phyloP scores from a whole-genome alignment of 441 rosid species.

The Bocquillonia castaneifolia region DNA sequence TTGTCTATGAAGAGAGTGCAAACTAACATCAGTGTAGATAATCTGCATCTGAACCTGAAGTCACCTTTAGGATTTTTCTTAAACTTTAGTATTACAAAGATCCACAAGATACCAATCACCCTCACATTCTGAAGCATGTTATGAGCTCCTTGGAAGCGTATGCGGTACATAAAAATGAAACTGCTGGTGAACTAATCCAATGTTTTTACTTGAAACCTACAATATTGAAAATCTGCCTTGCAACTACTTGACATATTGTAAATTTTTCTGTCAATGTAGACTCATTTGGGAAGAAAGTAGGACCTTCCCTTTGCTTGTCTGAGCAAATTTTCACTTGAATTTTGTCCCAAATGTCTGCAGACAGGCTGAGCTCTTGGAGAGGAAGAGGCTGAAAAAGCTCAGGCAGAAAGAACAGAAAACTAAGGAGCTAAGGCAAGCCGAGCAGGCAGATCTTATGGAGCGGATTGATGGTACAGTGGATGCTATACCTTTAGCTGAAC shows the following conservation, averaged over 20 bases:
- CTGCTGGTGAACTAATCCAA: not conserved
- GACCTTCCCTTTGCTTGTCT: not conserved
- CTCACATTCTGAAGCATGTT: not conserved
- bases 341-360: slow-evolving; percentile 32
- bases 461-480: slow-evolving; percentile 39
- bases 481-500: slow-evolving; percentile 41
- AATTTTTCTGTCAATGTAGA: not conserved
- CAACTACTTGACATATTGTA: not conserved
- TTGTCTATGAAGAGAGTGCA: not conserved
- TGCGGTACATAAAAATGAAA: not conserved
- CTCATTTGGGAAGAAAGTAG: slow-evolving; percentile 8
- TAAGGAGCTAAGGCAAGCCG: slow-evolving; percentile 51
- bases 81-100: not conserved
- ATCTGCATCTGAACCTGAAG: not conserved
- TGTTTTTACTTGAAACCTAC: not conserved
- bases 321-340: slow-evolving; percentile 10
- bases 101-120: not conserved
- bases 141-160: not conserved
- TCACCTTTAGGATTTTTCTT: not conserved
- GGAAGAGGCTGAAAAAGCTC: slow-evolving; percentile 75
- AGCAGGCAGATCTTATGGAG: slow-evolving; percentile 38
- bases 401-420: slow-evolving; percentile 82
- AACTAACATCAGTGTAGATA: not conserved
- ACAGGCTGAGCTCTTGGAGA: slow-evolving; percentile 77
- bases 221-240: not conserved